Base-by-base conservation (phyloP, 177 flowering plant species). In the Telopea speciosissima region DNA sequence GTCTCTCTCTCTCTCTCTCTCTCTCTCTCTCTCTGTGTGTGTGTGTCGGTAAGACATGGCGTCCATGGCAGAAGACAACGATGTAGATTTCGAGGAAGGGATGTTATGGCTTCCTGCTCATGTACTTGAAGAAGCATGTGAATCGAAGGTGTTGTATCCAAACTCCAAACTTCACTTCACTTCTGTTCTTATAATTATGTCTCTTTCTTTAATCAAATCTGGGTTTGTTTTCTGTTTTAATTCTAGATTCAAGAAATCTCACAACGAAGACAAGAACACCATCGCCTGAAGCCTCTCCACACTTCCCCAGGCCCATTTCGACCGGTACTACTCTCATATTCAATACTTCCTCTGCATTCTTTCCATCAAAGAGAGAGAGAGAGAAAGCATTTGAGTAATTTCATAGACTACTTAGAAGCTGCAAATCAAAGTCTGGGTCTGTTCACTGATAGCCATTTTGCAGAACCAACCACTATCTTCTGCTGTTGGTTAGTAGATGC, bases 41-140 rank as follows among this genome's bases (percentile, higher is more conserved):
- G n/a, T n/a, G n/a, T n/a, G n/a, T n/a, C n/a, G 26, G 23, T 63
- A 17, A 24, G 9, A 25, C 5, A 28, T 62, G 68, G 65, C n/a
- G 54, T 24, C 45, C 7, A 74, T 72, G 77, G 68, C 66, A 8
- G 72, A 69, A 67, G 73, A 62, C 8, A 25, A 40, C 65, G 71
- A 67, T 42, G 42, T 75, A 12, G 74, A 76, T 59, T 67, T 76
- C 8, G 77, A 78, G 69, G 78, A 78, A 62, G 74, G 68, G 61
- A 72, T 59, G 68, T 56, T 54, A 8, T 71, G 77, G 71, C 78
- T 73, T 62, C 81, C 81, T 19, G 40, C 70, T 8, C 77, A 78
- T 54, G 71, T 76, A 58, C 67, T 74, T 23, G 69, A 71, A n/a
- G 76, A 77, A 10, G 75, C 76, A 23, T 36, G 63, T 23, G 78